Percentiles rank a stretch among this genome's conserved stretches.
phyloP scores from a whole-genome alignment of 345 rosid genomes.

The Gossypium mustelinum region DNA sequence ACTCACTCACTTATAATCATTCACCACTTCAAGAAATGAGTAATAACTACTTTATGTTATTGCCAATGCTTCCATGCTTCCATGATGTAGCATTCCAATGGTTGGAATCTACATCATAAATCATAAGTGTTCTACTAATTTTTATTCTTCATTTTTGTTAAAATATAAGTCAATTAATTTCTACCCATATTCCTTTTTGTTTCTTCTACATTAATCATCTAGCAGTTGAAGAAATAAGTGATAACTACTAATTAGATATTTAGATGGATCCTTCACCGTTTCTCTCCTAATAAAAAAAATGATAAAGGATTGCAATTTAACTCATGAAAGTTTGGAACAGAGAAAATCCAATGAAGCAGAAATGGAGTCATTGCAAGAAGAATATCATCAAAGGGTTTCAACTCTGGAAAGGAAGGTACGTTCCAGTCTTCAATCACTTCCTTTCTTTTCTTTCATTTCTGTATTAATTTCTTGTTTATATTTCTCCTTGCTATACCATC shows the following conservation, averaged over 20 bases:
- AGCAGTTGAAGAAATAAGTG: background rate
- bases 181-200: background rate
- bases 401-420: slow-evolving; percentile 91
- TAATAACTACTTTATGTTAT: no score
- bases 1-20: no score
- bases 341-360: slow-evolving; percentile 86
- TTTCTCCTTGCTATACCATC: background rate
- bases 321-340: slow-evolving; percentile 44
- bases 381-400: slow-evolving; percentile 95
- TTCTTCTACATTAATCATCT: background rate
- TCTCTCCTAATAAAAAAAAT: background rate
- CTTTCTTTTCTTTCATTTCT: slow-evolving; percentile 6
- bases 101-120: background rate
- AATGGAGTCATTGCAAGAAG: slow-evolving; percentile 92
- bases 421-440: background rate
- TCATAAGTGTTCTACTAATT: background rate
- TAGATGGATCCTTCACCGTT: background rate
- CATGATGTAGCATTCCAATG: no score
- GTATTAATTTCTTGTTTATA: slow-evolving; percentile 4
- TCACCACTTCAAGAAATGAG: no score
- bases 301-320: slow-evolving; percentile 15
- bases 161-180: background rate
- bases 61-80: no score
- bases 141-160: background rate
- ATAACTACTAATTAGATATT: slow-evolving; percentile 1